Percentiles rank a stretch among this genome's conserved stretches.
phyloP scores from a whole-genome alignment of 306 rosid genomes.

The Casuarina glauca region DNA sequence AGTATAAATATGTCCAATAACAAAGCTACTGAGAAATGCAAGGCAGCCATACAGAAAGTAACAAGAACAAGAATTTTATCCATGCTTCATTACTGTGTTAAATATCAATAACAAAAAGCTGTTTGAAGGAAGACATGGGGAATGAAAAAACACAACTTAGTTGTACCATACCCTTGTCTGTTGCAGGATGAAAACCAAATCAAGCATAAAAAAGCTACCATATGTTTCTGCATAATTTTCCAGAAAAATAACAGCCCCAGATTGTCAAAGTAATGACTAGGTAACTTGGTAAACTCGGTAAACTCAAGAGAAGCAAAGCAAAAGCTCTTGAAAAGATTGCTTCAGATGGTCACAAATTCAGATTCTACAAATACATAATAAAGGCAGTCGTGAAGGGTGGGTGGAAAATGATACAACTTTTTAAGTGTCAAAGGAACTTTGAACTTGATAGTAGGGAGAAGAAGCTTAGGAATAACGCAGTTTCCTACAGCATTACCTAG shows the following conservation, averaged over 20 bases:
- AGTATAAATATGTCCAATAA: not conserved
- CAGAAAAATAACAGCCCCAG: too few relatives aligned
- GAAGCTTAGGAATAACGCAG: not conserved
- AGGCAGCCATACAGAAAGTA: not conserved
- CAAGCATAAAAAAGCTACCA: too few relatives aligned
- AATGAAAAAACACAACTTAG: not conserved
- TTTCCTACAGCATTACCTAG: not conserved
- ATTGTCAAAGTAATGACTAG: too few relatives aligned
- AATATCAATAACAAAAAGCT: conserved; percentile 15
- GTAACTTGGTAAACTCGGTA: too few relatives aligned
- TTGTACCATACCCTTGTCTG: not conserved
- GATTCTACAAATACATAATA: not conserved
- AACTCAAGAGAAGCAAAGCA: too few relatives aligned
- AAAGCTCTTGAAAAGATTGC: not conserved
- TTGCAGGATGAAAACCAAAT: not conserved
- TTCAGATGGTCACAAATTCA: not conserved
- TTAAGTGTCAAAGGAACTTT: not conserved
- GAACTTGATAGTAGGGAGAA: not conserved
- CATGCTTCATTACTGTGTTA: conserved; percentile 1
- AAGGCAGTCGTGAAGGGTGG: not conserved
- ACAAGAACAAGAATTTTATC: not conserved
- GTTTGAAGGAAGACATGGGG: not conserved
- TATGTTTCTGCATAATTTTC: too few relatives aligned
- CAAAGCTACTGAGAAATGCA: conserved; percentile 5
- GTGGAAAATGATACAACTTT: not conserved